Base-by-base conservation (phyloP, 352 stramenopile species). In the Plasmopara viticola region DNA sequence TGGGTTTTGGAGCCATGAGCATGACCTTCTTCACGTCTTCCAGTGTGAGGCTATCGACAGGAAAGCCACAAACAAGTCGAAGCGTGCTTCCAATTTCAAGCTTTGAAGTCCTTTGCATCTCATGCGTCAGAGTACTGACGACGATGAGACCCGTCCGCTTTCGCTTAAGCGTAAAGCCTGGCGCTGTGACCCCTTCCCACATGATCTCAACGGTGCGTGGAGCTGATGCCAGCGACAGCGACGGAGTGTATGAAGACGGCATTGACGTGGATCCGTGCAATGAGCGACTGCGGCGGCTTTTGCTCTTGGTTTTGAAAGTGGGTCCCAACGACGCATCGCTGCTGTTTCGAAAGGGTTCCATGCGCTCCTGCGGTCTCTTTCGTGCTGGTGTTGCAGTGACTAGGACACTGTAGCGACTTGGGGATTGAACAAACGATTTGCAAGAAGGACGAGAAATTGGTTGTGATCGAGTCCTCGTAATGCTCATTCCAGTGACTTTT, bases 21-120 rank as follows among this genome's bases (percentile, higher is more conserved):
- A 90, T 87, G 43, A 90, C 66, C 56, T 87, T 86, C 63, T 90
- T 90, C 14, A 90, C 73, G 48, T 86, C 79, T 34, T 63, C 52
- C 8, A 87, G 65, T 40, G 74, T 88, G 38, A 90, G 65, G 14
- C 78, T 73, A 58, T 77, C 68, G 12, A 90, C 74, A 2, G 79
- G 78, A 56, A 90, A 88, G 15, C 79, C 79, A 25, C 77, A 73
- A 9, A 90, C 78, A 45, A 88, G 78, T 58, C 78, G 84, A 18
- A 90, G 67, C 55, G 86, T 71, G 52, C 78, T 90, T 49, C 79
- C 79, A 10, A 86, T 60, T 14, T 72, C 67, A 20, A 90, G 50
- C 28, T 64, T 70, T n/a, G 64, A 60, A 9, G 54, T 28, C 13
- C 44, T 43, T 15, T 62, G 59, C 9, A 60, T 63, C 18, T 55